Evolutionary conservation across 129 eudicot species (phyloP), one percentile per base, ranked within the genome.

Genomic region (Oenanthe sinensis): DNA sequence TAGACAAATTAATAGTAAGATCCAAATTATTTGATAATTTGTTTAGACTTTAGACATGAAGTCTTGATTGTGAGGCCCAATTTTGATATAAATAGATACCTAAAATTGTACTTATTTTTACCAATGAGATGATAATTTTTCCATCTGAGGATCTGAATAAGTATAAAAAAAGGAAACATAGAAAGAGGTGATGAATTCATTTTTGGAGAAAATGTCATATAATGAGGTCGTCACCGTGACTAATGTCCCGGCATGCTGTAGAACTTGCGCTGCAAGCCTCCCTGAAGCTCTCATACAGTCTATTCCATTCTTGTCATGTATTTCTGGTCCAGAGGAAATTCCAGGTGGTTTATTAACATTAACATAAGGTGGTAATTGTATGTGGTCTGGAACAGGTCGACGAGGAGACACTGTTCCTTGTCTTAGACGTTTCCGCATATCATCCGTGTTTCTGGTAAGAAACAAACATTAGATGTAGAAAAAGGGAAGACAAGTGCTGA

Each of bases 231-330:
- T 79, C 81, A 93, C 98, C 97, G 88, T 93, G 81, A 93, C 96
- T 80, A 93, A 85, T 55, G 98, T 86, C 67, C 98, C 97, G 17
- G 97, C 97, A 87, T 93, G 83, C 79, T 91, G 91, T 81, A 91
- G 97, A 85, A 91, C 97, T 77, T 84, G 93, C 13, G 98, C 98
- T 67, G 98, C 98, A 79, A 93, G 97, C 86, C 82, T 89, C 46
- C 98, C 98, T 3, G 98, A 88, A 63, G 96, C 97, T 80, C 97
- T 86, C 98, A 93, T 93, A 81, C 86, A 86, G 48, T 85, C 86
- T 22, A 89, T 91, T 76, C 98, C 98, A 60, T 79, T 85, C 67
- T 85, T 86, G 83, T 91, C 93, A 75, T 93, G 98, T 77, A 93
- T 83, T 87, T 91, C 90, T 3, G 89, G 87, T 12, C 90, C 90